Base-by-base conservation (phyloP, 2,329 filamentous ascomycete species). In the Tothia fuscella region DNA sequence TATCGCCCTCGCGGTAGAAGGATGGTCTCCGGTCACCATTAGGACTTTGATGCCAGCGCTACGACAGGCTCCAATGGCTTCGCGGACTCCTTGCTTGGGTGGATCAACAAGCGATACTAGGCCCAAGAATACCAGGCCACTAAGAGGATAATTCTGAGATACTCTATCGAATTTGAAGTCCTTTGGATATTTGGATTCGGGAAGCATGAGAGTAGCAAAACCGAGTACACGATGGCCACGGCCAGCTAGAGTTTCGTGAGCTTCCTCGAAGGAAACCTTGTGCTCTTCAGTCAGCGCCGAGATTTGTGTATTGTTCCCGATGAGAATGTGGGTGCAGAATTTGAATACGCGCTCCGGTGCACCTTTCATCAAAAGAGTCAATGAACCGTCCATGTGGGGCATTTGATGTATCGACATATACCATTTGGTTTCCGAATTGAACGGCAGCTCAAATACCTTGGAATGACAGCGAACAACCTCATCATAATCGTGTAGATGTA, bases 31-130 rank as follows among this genome's bases (percentile, higher is more conserved):
- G 28, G 65, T 68, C 20, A 68, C 56, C 65, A 68, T 68, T 47
- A 67, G 64, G 3, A 68, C 65, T 1, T 59, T 64, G 38, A 68
- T 67, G 16, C 65, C 65, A 31, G 64, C 64, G 31, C 58, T 52
- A 44, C 65, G 62, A 29, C 64, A 67, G 41, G 62, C 56, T 19
- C 55, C 56, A 37, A 68, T 65, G 9, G 65, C 63, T 29, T 56
- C 71, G 19, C 79, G 81, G 1, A 85, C 86, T 62, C 93, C 86
- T 2, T 77, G 74, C 2, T 85, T 82, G 41, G 85, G 86, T 4
- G 86, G 86, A 50, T 93, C 86, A 56, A 91, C 89, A 48, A 93
- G 80, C 42, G 84, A 86, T 37, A 82, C 79, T 7, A 94, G 71
- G 14, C 87, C 88, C 13, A 84, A 72, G 47, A 93, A 82, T 3